These are phyloP conservation scores for Neurospora hispaniola DNA, from an alignment of 495 filamentous ascomycete species.

Conservation along the genomic window DNA sequence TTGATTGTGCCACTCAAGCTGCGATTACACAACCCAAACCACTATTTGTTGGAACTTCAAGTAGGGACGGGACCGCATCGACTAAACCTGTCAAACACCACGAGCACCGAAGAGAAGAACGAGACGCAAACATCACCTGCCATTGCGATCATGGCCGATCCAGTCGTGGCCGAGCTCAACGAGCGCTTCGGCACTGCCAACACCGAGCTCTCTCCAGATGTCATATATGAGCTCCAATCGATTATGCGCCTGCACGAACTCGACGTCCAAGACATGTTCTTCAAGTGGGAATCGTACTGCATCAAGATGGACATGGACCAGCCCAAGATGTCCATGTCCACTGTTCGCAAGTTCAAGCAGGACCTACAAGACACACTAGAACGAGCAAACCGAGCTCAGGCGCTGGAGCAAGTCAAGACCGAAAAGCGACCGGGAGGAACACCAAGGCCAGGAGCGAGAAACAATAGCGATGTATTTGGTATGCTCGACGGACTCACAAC, in stretches of 20 bases:
- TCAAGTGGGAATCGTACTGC: conserved; percentile 96
- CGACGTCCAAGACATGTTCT: conserved; percentile 72
- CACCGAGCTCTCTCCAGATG: conserved; percentile 51
- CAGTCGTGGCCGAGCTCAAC: conserved; percentile 47
- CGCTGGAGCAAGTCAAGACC: conserved; percentile 28
- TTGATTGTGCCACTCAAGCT: background rate
- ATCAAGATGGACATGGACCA: conserved; percentile 79
- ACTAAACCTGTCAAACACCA: background rate
- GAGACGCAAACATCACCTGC: background rate
- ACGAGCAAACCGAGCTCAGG: conserved; percentile 46
- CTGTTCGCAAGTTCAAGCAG: conserved; percentile 66
- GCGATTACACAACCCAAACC: background rate
- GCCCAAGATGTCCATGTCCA: conserved; percentile 56
- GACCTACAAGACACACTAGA: conserved; percentile 78
- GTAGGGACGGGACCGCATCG: background rate
- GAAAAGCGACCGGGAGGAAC: conserved; percentile 57
- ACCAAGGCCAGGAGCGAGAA: conserved; percentile 47
- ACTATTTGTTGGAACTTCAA: background rate
- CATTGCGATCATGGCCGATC: conserved; percentile 38
- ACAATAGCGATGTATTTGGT: conserved; percentile 61
- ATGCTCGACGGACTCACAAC: conserved; percentile 79
- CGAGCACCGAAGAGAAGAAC: background rate
- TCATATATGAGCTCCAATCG: conserved; percentile 66
- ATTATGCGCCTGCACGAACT: conserved; percentile 75
- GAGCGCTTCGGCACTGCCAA: conserved; percentile 52